Conservation (phyloP, 1,139 yeast genomes). For the Kluyveromyces sp. region DNA sequence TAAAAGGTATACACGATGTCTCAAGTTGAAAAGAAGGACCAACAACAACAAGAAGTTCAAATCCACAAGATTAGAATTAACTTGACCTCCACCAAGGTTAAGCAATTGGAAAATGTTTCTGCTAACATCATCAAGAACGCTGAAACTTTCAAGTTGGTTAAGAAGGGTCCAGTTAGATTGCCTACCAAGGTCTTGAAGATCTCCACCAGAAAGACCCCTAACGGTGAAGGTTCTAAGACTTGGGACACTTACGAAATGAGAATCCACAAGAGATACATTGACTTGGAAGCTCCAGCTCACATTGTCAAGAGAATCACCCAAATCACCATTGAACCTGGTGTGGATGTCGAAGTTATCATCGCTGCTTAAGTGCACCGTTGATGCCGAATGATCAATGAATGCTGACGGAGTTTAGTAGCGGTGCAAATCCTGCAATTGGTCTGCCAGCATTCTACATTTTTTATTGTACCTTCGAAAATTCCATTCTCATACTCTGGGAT, state of each 20-base stretch:
- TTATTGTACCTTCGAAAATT: not conserved
- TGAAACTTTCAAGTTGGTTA: constrained; percentile 68
- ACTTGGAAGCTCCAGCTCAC: constrained; percentile 94
- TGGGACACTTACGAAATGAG: constrained; percentile 99
- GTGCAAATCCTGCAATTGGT: too few species aligned
- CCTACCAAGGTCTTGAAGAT: constrained; percentile 98
- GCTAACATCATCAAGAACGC: constrained; percentile 88
- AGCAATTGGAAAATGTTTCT: constrained; percentile 93
- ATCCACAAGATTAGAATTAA: constrained; percentile 99
- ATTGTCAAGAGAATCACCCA: constrained; percentile 95
- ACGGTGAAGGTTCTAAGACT: constrained; percentile 99
- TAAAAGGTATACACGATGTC: constrained; percentile 55
- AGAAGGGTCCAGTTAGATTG: constrained; percentile 99
- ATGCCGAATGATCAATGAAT: not conserved
- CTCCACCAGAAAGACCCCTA: constrained; percentile 99
- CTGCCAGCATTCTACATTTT: too few species aligned
- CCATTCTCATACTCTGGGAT: not conserved
- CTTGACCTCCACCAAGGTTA: constrained; percentile 97
- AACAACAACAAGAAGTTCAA: constrained; percentile 74
- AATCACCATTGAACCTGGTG: constrained; percentile 80
- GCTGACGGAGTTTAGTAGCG: not conserved
- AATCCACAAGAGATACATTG: constrained; percentile 99
- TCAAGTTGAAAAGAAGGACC: constrained; percentile 73
- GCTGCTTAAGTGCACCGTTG: constrained; percentile 22
- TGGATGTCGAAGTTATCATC: constrained; percentile 50